These are phyloP conservation scores for Lablab purpureus DNA, from an alignment of 306 rosid genomes.

Conservation along the genomic window DNA sequence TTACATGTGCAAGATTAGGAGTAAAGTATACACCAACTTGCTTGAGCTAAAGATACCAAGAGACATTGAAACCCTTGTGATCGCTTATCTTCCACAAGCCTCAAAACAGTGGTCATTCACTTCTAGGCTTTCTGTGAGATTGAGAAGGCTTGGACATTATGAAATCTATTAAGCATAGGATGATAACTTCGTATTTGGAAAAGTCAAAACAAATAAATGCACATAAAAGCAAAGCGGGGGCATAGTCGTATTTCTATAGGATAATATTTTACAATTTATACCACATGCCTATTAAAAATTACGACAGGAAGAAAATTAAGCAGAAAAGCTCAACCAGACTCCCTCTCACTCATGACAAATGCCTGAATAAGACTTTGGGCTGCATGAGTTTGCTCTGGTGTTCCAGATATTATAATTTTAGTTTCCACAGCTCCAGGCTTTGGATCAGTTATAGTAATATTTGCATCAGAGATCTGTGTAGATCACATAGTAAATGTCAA, in stretches of 20 bases:
- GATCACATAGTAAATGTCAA: conserved; percentile 44
- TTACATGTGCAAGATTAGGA: conserved; percentile 1
- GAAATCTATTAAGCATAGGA: conserved; percentile 28
- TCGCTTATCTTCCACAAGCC: conserved; percentile 39
- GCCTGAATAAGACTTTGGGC: conserved; percentile 99
- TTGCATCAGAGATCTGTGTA: conserved; percentile 92
- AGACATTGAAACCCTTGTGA: conserved; percentile 12
- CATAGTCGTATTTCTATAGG: conserved; percentile 31
- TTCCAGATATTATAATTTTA: conserved; percentile 85
- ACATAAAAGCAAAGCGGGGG: conserved; percentile 35
- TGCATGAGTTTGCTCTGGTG: conserved; percentile 97
- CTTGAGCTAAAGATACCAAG: conserved; percentile 24
- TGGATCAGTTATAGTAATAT: conserved; percentile 81
- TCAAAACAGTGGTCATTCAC: conserved; percentile 28
- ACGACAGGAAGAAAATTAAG: conserved; percentile 28
- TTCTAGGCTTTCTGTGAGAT: conserved; percentile 29
- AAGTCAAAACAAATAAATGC: conserved; percentile 28
- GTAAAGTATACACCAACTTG: conserved; percentile 8
- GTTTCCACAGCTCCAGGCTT: conserved; percentile 93
- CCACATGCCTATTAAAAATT: conserved; percentile 42
- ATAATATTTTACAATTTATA: conserved; percentile 44
- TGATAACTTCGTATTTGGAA: conserved; percentile 20
- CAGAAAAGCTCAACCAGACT: conserved; percentile 58
- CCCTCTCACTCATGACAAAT: conserved; percentile 87
- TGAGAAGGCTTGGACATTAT: conserved; percentile 21